phyloP scores from a whole-genome alignment of 2,329 filamentous ascomycete genomes.

The Arthrobotrys megalospora region DNA sequence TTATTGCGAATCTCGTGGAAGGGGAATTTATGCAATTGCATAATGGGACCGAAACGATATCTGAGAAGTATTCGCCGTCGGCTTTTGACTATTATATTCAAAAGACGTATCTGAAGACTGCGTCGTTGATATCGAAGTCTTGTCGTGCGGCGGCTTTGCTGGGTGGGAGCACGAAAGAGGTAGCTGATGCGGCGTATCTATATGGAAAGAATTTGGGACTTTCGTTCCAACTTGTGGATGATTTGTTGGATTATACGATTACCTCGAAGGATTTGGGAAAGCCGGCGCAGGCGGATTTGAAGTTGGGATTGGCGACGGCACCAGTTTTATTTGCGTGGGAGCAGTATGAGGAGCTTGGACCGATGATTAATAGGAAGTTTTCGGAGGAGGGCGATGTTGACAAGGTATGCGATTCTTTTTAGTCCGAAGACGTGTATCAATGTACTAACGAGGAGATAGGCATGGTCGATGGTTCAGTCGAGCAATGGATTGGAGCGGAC shows the following conservation, averaged over 20 bases:
- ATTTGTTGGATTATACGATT: constrained; percentile 96
- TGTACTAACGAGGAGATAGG: constrained; percentile 25
- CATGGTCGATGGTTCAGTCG: constrained; percentile 56
- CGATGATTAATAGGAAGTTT: constrained; percentile 93
- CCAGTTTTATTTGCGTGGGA: constrained; percentile 97
- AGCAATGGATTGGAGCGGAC: constrained; percentile 90
- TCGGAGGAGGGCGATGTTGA: constrained; percentile 84
- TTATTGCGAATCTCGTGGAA: constrained; percentile 97
- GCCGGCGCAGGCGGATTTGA: constrained; percentile 92
- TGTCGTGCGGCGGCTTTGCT: constrained; percentile 91
- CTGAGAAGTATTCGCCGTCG: constrained; percentile 75
- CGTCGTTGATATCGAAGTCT: constrained; percentile 94
- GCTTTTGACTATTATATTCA: constrained; percentile 93
- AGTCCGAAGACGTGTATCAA: background rate
- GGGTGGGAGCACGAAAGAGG: constrained; percentile 80
- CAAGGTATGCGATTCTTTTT: constrained; percentile 73
- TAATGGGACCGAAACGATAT: constrained; percentile 71
- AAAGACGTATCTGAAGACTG: constrained; percentile 98
- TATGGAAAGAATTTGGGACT: constrained; percentile 95
- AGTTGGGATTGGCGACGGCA: constrained; percentile 92
- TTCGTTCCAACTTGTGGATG: constrained; percentile 97
- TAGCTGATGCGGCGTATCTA: constrained; percentile 89
- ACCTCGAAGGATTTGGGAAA: constrained; percentile 89
- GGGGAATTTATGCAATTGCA: constrained; percentile 99
- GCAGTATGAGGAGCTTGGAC: constrained; percentile 84